Conservation (phyloP, 2,329 filamentous ascomycete species). For the Sporothrix pallida region DNA sequence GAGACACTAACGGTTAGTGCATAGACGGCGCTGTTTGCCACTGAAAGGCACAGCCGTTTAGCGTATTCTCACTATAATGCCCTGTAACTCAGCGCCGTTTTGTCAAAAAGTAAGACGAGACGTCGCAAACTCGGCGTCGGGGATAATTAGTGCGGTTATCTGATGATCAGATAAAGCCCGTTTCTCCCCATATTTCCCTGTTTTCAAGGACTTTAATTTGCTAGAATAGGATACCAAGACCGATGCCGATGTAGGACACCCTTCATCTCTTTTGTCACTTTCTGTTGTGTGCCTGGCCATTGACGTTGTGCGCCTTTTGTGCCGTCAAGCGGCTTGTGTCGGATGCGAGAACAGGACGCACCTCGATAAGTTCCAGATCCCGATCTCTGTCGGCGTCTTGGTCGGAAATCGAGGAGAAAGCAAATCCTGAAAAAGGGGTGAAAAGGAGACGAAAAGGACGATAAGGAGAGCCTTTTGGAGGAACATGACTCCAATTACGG, state of each 20-base stretch:
- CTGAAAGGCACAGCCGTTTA: neutral
- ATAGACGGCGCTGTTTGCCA: neutral
- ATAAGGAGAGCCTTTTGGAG: too few species aligned
- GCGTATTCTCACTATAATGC: neutral
- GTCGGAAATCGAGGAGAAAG: slow-evolving; percentile 14
- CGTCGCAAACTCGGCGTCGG: neutral
- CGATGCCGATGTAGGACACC: slow-evolving; percentile 23
- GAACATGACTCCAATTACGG: too few species aligned
- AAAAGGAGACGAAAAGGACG: neutral
- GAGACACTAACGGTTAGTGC: neutral
- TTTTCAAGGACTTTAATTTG: neutral
- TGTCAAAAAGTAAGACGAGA: slow-evolving; percentile 3
- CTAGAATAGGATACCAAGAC: neutral
- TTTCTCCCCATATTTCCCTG: neutral
- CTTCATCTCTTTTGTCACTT: neutral
- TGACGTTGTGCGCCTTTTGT: neutral
- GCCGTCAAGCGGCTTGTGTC: neutral
- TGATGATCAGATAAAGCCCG: slow-evolving; percentile 13
- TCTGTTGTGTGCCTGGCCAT: neutral
- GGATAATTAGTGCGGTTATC: slow-evolving; percentile 1
- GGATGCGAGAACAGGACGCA: slow-evolving; percentile 2
- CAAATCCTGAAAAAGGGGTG: neutral
- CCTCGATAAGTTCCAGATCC: neutral
- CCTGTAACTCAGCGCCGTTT: neutral
- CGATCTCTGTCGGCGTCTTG: neutral